Evolutionary conservation across 2,329 filamentous ascomycete species (phyloP).

Genomic region (Alternaria infectoria): DNA sequence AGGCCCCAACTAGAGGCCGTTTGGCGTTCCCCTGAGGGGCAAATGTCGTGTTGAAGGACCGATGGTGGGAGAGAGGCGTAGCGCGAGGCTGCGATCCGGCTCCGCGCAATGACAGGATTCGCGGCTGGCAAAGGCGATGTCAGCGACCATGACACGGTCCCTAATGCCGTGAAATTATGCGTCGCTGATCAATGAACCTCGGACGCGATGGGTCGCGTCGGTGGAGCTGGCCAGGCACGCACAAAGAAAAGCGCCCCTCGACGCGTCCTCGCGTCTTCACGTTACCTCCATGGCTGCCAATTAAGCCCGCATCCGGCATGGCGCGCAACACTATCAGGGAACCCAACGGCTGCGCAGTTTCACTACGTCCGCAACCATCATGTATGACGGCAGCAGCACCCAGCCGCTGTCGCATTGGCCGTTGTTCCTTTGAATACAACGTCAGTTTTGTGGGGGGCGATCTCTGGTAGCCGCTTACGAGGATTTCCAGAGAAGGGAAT

Average conservation of each 20-base stretch:
- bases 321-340: not conserved
- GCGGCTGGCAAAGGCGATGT: constrained; percentile 3
- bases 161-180: constrained; percentile 18
- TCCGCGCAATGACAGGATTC: constrained; percentile 22
- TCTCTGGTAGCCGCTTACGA: no score
- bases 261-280: constrained; percentile 19
- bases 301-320: constrained; percentile 6
- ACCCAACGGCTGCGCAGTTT: constrained; percentile 12
- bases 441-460: no score
- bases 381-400: not conserved
- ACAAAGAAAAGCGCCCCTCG: constrained; percentile 9
- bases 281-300: constrained; percentile 11
- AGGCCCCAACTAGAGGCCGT: constrained; percentile 24
- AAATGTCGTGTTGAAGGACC: constrained; percentile 25
- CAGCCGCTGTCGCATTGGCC: no score
- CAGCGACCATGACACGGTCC: constrained; percentile 14
- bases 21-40: constrained; percentile 36
- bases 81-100: constrained; percentile 20
- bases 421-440: no score
- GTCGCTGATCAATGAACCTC: constrained; percentile 18
- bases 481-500: no score
- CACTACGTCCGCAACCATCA: not conserved
- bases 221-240: constrained; percentile 9
- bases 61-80: constrained; percentile 13
- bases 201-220: constrained; percentile 5